Percentiles rank a stretch among this genome's conserved stretches.
These are phyloP conservation scores for Penicillium chermesinum DNA, from an alignment of 495 filamentous ascomycete species.

Conservation along the genomic window DNA sequence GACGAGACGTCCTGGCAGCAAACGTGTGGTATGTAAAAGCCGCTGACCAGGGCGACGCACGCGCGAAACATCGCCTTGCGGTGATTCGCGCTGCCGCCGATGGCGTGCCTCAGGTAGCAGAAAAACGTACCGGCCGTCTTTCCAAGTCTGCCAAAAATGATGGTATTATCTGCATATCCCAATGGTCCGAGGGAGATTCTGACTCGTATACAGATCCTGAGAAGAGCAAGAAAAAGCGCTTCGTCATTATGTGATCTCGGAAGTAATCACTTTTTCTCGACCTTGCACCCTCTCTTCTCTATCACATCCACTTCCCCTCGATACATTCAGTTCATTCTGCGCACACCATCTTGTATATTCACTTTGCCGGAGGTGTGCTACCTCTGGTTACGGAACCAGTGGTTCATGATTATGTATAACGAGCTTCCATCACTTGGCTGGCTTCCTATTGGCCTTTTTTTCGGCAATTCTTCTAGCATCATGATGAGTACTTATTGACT, in stretches of 20 bases:
- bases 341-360: too few species aligned
- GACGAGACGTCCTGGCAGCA: slow-evolving; percentile 86
- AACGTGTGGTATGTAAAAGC: slow-evolving; percentile 99
- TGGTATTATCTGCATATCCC: not conserved
- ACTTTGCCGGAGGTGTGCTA: too few species aligned
- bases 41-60: slow-evolving; percentile 85
- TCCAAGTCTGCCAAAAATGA: slow-evolving; percentile 15
- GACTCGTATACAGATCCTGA: slow-evolving; percentile 10
- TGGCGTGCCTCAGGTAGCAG: slow-evolving; percentile 48
- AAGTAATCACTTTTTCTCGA: not conserved
- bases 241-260: slow-evolving; percentile 27
- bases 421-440: too few species aligned
- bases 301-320: too few species aligned
- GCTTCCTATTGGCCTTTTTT: too few species aligned
- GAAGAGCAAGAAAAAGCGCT: slow-evolving; percentile 29
- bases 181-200: not conserved
- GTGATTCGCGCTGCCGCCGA: slow-evolving; percentile 82
- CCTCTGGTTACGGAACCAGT: too few species aligned
- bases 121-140: slow-evolving; percentile 10
- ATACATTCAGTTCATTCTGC: too few species aligned
- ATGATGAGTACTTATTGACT: too few species aligned
- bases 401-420: too few species aligned
- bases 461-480: too few species aligned
- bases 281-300: too few species aligned
- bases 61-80: slow-evolving; percentile 78